Evolutionary conservation across 768 basidiomycete genomes (phyloP).

Genomic region (Leccinum uliginosum): DNA sequence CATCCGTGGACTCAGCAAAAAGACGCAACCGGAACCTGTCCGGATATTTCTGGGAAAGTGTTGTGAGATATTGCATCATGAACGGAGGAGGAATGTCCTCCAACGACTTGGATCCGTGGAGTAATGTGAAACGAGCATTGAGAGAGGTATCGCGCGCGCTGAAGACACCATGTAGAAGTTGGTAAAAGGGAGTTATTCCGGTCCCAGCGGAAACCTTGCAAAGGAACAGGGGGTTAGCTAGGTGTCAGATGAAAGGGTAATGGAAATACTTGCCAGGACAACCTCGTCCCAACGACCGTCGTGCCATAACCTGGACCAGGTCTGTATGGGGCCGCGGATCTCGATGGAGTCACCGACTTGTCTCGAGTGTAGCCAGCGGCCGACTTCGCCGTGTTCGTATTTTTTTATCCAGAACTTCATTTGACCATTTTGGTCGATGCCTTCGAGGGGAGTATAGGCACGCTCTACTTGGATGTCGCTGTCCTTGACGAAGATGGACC

Average conservation of each 20-base stretch:
- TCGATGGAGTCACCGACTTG: conserved; percentile 63
- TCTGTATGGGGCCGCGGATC: conserved; percentile 69
- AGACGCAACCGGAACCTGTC: conserved; percentile 53
- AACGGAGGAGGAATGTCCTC: conserved; percentile 65
- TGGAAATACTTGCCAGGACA: conserved; percentile 52
- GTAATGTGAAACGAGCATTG: conserved; percentile 60
- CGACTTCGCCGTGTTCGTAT: conserved; percentile 76
- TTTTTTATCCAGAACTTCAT: conserved; percentile 81
- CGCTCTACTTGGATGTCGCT: conserved; percentile 86
- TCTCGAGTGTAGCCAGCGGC: conserved; percentile 77
- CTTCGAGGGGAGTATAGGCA: conserved; percentile 77
- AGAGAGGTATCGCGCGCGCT: conserved; percentile 21
- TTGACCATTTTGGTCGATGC: conserved; percentile 59
- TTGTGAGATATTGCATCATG: conserved; percentile 50
- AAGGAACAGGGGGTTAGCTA: not conserved
- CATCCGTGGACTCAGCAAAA: conserved; percentile 52
- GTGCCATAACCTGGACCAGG: conserved; percentile 46
- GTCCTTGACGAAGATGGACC: conserved; percentile 80
- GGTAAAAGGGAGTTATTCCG: conserved; percentile 82
- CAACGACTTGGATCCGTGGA: conserved; percentile 63
- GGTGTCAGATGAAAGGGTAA: not conserved
- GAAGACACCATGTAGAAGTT: conserved; percentile 60
- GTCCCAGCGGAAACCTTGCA: conserved; percentile 84
- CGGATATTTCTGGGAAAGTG: conserved; percentile 47
- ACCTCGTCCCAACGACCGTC: conserved; percentile 73